phyloP scores from a whole-genome alignment of 192 early-diverging fungal genomes.

The Haplosporangium gracile region DNA sequence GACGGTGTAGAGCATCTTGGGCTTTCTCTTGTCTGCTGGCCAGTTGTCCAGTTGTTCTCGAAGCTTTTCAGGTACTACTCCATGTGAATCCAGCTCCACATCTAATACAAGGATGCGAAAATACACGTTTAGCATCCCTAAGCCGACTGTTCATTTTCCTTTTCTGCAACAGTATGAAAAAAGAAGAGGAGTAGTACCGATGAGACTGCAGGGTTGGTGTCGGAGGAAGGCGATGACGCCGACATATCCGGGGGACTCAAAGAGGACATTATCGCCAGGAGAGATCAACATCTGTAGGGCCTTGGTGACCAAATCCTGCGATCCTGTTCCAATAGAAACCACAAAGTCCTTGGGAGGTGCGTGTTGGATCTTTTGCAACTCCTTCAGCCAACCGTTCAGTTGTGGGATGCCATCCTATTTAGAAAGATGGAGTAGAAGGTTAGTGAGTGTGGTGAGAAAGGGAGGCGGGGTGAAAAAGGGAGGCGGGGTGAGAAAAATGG shows the following conservation, averaged over 20 bases:
- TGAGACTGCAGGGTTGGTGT: slow-evolving; percentile 60
- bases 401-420: slow-evolving; percentile 62
- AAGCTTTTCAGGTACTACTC: slow-evolving; percentile 72
- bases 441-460: background rate
- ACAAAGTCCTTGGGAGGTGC: slow-evolving; percentile 59
- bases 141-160: background rate
- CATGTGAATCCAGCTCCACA: slow-evolving; percentile 62
- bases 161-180: background rate
- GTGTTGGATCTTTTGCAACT: slow-evolving; percentile 63
- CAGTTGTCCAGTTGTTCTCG: slow-evolving; percentile 62
- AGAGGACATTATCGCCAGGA: slow-evolving; percentile 60
- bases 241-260: slow-evolving; percentile 68
- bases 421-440: background rate
- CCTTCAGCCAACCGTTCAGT: slow-evolving; percentile 60
- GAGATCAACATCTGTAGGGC: slow-evolving; percentile 67
- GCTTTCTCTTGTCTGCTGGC: slow-evolving; percentile 56
- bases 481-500: background rate
- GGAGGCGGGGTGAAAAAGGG: too few species aligned
- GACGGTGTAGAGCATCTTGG: slow-evolving; percentile 78
- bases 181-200: slow-evolving; percentile 31
- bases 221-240: slow-evolving; percentile 62
- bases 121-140: background rate
- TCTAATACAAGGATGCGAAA: slow-evolving; percentile 14
- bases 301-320: slow-evolving; percentile 69
- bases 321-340: slow-evolving; percentile 64